phyloP scores from a whole-genome alignment of 257 asterid genomes.

The Marsdenia floribunda region DNA sequence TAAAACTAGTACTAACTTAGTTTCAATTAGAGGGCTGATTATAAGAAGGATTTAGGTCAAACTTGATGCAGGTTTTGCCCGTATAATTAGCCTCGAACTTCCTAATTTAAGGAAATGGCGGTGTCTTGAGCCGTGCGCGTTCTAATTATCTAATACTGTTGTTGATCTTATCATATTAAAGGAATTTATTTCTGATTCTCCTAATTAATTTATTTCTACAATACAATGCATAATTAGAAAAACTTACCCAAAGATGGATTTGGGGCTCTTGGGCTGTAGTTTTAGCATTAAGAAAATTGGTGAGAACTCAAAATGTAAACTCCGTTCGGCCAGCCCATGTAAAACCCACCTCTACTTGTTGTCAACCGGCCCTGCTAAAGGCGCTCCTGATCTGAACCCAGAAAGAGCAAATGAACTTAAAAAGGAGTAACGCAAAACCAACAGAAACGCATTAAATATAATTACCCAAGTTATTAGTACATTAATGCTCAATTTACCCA shows the following conservation, averaged over 20 bases:
- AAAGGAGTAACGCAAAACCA: background rate
- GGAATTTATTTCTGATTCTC: background rate
- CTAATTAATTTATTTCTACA: background rate
- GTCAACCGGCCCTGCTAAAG: background rate
- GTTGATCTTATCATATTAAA: background rate
- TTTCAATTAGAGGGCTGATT: slow-evolving; percentile 25
- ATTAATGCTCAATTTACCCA: background rate
- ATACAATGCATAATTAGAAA: background rate
- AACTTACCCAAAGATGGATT: no score
- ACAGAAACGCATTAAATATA: background rate
- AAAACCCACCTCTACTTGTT: no score
- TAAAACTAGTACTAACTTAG: slow-evolving; percentile 3
- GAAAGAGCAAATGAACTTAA: background rate
- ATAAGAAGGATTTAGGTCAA: slow-evolving; percentile 5
- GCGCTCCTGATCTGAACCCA: background rate
- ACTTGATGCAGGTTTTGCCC: slow-evolving; percentile 1
- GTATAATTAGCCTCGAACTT: slow-evolving; percentile 12
- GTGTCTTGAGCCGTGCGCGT: slow-evolving; percentile 21
- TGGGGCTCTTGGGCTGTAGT: no score
- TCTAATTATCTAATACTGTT: background rate
- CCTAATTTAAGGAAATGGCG: slow-evolving; percentile 13
- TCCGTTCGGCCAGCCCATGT: no score
- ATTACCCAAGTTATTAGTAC: background rate
- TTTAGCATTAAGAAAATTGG: no score
- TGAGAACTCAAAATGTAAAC: background rate